phyloP scores from a whole-genome alignment of 176 grass and related monocot genomes.

The Musa acuminata region DNA sequence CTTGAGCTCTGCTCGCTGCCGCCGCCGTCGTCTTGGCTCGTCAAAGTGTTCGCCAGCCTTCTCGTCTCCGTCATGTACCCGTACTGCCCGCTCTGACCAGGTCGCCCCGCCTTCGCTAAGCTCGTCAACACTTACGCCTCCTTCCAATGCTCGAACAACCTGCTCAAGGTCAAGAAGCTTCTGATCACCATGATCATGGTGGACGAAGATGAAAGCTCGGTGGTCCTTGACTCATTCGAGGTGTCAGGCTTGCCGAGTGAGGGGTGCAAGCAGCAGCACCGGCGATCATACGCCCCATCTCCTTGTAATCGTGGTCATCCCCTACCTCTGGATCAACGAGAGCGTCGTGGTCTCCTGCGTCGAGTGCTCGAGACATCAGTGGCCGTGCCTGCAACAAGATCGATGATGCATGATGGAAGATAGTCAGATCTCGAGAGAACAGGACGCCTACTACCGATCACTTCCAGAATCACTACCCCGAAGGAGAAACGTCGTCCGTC shows the following conservation, averaged over 20 bases:
- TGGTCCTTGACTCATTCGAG: not conserved
- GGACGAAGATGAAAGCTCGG: not conserved
- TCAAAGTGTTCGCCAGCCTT: too few species aligned
- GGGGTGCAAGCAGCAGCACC: not conserved
- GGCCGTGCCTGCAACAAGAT: not conserved
- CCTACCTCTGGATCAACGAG: not conserved
- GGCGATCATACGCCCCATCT: not conserved
- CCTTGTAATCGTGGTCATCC: not conserved
- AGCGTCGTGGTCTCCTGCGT: not conserved
- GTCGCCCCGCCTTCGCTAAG: not conserved
- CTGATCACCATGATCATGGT: not conserved
- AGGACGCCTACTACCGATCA: not conserved
- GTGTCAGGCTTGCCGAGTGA: not conserved
- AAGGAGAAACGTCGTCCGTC: too few species aligned
- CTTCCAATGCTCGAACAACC: not conserved
- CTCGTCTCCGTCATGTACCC: too few species aligned
- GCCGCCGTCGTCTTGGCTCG: too few species aligned
- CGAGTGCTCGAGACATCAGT: not conserved
- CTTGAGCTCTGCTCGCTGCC: too few species aligned
- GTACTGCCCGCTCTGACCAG: not conserved
- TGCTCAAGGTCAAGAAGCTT: not conserved
- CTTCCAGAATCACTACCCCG: not conserved
- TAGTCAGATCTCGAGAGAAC: not conserved
- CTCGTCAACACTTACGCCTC: not conserved
- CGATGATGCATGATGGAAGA: not conserved